These are phyloP conservation scores for Xylaria intraflava DNA, from an alignment of 495 filamentous ascomycete genomes.

Conservation along the genomic window DNA sequence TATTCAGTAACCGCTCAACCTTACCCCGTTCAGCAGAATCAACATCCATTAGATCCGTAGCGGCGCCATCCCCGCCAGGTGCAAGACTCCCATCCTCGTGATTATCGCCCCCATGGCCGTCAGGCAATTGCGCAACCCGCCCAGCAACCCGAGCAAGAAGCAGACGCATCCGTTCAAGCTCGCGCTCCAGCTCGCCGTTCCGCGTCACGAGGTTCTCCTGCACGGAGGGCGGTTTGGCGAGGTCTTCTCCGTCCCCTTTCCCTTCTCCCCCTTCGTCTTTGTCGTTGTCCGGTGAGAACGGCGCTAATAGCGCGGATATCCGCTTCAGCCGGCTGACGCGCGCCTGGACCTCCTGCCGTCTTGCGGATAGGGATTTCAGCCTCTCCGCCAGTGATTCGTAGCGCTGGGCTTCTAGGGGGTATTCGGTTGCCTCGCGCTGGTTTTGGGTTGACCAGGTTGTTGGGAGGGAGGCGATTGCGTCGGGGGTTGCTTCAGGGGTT, in stretches of 20 bases:
- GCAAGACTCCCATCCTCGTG: neutral
- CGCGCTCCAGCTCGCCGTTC: slow-evolving; percentile 64
- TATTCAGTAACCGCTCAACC: slow-evolving; percentile 33
- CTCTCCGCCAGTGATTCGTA: slow-evolving; percentile 50
- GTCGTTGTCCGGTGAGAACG: slow-evolving; percentile 32
- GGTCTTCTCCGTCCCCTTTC: too few species aligned
- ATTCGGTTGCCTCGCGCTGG: slow-evolving; percentile 20
- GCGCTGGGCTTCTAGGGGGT: slow-evolving; percentile 32
- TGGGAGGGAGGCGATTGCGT: slow-evolving; percentile 39
- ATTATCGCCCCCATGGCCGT: slow-evolving; percentile 4
- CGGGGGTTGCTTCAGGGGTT: slow-evolving; percentile 29
- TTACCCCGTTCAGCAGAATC: slow-evolving; percentile 36
- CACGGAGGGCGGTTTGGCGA: slow-evolving; percentile 30
- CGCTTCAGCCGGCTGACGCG: slow-evolving; percentile 51
- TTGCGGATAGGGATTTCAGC: slow-evolving; percentile 46
- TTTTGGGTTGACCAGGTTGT: slow-evolving; percentile 30
- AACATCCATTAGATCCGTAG: slow-evolving; percentile 19
- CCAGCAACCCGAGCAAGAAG: slow-evolving; percentile 65
- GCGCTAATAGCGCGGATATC: slow-evolving; percentile 52
- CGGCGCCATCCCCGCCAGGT: slow-evolving; percentile 5
- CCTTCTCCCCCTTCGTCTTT: neutral
- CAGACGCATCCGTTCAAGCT: slow-evolving; percentile 71
- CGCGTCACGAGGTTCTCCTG: slow-evolving; percentile 73
- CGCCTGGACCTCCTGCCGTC: slow-evolving; percentile 46
- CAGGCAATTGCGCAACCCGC: slow-evolving; percentile 41